phyloP scores from a whole-genome alignment of 1,284 basidiomycete species.

The Abortiporus biennis region DNA sequence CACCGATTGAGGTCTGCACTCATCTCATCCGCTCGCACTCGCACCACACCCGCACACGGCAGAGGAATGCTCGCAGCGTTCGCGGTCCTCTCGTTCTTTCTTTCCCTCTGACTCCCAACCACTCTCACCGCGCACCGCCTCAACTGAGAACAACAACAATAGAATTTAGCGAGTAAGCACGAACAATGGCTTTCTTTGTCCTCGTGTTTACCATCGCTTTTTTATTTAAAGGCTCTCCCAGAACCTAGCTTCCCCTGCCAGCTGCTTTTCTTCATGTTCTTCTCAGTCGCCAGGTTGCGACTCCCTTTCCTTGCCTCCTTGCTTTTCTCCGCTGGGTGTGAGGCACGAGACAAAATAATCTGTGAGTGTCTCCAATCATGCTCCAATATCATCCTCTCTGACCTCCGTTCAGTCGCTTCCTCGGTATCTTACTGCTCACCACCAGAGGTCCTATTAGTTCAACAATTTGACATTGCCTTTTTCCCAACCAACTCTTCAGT shows the following conservation, averaged over 20 bases:
- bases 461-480: slow-evolving; percentile 78
- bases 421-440: slow-evolving; percentile 86
- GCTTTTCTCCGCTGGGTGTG: slow-evolving; percentile 35
- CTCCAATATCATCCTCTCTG: background rate
- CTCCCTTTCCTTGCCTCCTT: slow-evolving; percentile 31
- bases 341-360: slow-evolving; percentile 45
- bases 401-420: slow-evolving; percentile 57
- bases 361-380: slow-evolving; percentile 38
- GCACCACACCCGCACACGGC: background rate
- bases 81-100: no score
- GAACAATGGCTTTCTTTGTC: slow-evolving; percentile 16
- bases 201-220: slow-evolving; percentile 12
- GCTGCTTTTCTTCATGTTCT: slow-evolving; percentile 59
- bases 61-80: background rate
- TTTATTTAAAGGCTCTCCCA: slow-evolving; percentile 1
- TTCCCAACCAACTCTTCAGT: slow-evolving; percentile 65
- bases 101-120: no score
- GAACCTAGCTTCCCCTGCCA: slow-evolving; percentile 17
- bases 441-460: slow-evolving; percentile 73
- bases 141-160: slow-evolving; percentile 19
- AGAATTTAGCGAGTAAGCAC: slow-evolving; percentile 15
- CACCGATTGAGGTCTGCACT: background rate
- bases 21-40: background rate
- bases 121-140: background rate
- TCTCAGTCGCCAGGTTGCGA: slow-evolving; percentile 68